Base-by-base conservation (phyloP, 1,139 yeast genomes). In the Hyphopichia wangnamkhiaoensis region DNA sequence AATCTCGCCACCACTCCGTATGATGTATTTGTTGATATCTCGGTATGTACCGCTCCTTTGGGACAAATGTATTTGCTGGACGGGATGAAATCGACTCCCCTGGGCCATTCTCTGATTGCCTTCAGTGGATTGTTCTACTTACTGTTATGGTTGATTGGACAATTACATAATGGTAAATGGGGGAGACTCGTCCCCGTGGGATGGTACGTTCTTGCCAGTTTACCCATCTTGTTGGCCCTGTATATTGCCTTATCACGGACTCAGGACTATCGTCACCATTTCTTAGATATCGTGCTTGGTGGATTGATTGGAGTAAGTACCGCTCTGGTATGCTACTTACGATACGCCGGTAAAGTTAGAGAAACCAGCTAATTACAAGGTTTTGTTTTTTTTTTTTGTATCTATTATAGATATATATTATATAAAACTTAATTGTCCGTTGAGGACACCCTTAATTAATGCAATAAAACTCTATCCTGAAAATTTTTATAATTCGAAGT, bases 61-160 rank as follows among this genome's bases (percentile, higher is more conserved):
- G 82, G 86, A 1, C 50, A 61, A 14, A 76, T 68, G n/a, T 74
- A 80, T 10, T 55, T 84, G 17, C 47, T 61, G 25, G 95, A 87
- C 52, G 95, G 95, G 0, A 74, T 84, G 67, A 77, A 87, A 53
- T 80, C 90, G 6, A 82, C 91, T 0, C 95, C 95, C 0, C 82
- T 90, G 1, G 95, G 95, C 9, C 95, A 87, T 55, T 75, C 91
- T 1, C 79, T 89, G 9, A 65, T 80, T 44, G 71, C 88, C 23
- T 87, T 86, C 59, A 65, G 86, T 1, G 83, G 88, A 1, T 66
- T 85, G 41, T 74, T 77, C n/a, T 85, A 72, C 56, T 60, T 81
- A 29, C 60, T 82, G 1, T 58, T 85, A 39, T 86, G 90, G 88
- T 49, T 84, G 14, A 58, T 71, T 33, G 84, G 84, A 6, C 87